Percentiles rank a stretch among this genome's conserved stretches.
Conservation (phyloP, 768 basidiomycete species). For the Russula ochroleuca region DNA sequence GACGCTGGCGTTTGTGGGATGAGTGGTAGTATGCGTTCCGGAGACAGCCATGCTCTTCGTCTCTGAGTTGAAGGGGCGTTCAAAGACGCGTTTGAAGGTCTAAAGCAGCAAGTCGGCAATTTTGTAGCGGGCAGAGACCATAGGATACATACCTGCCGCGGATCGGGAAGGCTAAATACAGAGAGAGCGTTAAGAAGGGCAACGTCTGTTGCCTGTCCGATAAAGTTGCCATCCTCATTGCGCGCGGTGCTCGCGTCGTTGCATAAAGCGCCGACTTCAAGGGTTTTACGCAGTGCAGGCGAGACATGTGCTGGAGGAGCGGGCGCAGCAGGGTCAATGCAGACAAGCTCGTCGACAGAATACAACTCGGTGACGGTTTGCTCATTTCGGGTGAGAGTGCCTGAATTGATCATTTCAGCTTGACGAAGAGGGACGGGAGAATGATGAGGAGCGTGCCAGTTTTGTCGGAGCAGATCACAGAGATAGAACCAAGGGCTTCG, state of each 20-base stretch:
- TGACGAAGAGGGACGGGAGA: neutral
- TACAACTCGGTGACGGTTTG: conserved; percentile 91
- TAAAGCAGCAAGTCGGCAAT: conserved; percentile 31
- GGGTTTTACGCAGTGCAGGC: conserved; percentile 64
- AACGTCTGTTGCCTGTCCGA: conserved; percentile 92
- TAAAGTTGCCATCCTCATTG: conserved; percentile 66
- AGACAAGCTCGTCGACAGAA: conserved; percentile 74
- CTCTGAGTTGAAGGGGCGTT: conserved; percentile 91
- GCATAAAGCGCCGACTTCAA: conserved; percentile 83
- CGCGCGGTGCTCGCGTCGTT: conserved; percentile 71
- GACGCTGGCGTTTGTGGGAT: conserved; percentile 24
- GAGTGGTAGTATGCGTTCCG: conserved; percentile 53
- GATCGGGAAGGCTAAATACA: conserved; percentile 62
- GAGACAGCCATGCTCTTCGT: conserved; percentile 91
- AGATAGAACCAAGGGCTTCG: conserved; percentile 88
- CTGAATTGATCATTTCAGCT: conserved; percentile 33
- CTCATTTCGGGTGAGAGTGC: conserved; percentile 93
- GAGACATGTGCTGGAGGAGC: conserved; percentile 43
- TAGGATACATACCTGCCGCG: conserved; percentile 53
- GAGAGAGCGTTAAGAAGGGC: conserved; percentile 79
- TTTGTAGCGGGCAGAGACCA: neutral
- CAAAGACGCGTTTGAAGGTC: conserved; percentile 67
- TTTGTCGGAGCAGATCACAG: conserved; percentile 98
- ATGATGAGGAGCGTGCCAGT: conserved; percentile 54
- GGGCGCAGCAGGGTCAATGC: conserved; percentile 53